Percentiles rank a stretch among this genome's conserved stretches.
Conservation (phyloP, 805 yeast genomes). For the Candida krabiensis region DNA sequence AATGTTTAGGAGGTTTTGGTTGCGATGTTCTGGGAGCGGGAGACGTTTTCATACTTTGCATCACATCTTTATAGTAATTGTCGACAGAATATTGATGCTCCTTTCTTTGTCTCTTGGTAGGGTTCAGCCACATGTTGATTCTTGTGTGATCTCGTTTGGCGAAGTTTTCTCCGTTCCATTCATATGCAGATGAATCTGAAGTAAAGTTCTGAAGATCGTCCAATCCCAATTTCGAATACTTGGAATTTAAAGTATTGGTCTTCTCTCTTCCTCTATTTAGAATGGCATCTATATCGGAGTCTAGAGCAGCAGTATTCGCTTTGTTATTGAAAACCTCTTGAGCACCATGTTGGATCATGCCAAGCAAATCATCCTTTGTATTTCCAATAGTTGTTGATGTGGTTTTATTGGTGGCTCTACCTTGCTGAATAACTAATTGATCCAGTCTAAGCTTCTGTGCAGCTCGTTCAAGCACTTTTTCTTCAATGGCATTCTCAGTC, state of each 20-base stretch:
- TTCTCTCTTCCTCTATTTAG: conserved; percentile 78
- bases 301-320: conserved; percentile 29
- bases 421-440: conserved; percentile 95
- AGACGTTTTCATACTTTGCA: conserved; percentile 40
- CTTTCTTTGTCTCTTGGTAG: conserved; percentile 71
- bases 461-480: conserved; percentile 92
- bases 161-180: conserved; percentile 92
- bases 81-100: conserved; percentile 79
- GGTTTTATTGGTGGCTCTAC: conserved; percentile 53
- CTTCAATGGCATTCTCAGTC: conserved; percentile 95
- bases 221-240: conserved; percentile 81
- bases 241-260: conserved; percentile 75
- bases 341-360: conserved; percentile 98
- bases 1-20: conserved; percentile 63
- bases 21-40: conserved; percentile 38
- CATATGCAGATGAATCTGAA: conserved; percentile 81
- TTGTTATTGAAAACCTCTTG: conserved; percentile 70
- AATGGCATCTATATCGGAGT: conserved; percentile 81
- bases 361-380: conserved; percentile 79
- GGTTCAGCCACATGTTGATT: conserved; percentile 65
- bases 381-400: conserved; percentile 48
- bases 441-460: conserved; percentile 91
- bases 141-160: conserved; percentile 54
- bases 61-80: conserved; percentile 71
- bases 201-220: conserved; percentile 93